Evolutionary conservation across 305 asterid genomes (phyloP).

Genomic region (Fraxinus greggii): DNA sequence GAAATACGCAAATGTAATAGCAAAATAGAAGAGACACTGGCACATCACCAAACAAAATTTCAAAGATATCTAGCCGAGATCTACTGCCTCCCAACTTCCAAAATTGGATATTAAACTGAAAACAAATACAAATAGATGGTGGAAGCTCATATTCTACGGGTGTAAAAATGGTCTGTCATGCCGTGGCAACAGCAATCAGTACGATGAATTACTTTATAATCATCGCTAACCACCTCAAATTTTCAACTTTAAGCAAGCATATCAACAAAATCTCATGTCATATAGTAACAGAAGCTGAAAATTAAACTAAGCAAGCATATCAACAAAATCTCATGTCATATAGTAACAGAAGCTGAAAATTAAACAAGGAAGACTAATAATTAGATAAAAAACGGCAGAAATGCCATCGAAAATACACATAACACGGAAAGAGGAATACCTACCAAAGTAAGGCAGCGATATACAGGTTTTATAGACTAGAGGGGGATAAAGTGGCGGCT

Average conservation of each 20-base stretch:
- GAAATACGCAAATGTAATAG: too few species aligned
- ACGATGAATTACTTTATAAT: constrained; percentile 71
- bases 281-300: not conserved
- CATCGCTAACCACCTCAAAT: constrained; percentile 44
- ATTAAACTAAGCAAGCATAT: too few species aligned
- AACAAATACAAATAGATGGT: not conserved
- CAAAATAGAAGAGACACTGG: not conserved
- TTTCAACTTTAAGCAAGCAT: not conserved
- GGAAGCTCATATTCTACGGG: constrained; percentile 84
- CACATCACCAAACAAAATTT: not conserved
- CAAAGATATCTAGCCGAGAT: not conserved
- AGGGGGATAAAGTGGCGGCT: not conserved
- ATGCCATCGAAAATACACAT: too few species aligned
- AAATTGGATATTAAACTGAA: not conserved
- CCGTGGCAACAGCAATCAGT: constrained; percentile 57
- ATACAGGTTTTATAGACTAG: constrained; percentile 25
- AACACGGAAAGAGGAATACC: not conserved
- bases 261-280: not conserved
- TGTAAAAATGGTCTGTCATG: constrained; percentile 64
- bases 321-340: too few species aligned
- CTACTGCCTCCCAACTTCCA: not conserved
- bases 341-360: too few species aligned
- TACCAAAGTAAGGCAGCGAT: not conserved
- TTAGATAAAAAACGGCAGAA: not conserved
- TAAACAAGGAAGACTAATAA: not conserved